Evolutionary conservation across 352 stramenopile species (phyloP).

Genomic region (Vaucheria bursata): DNA sequence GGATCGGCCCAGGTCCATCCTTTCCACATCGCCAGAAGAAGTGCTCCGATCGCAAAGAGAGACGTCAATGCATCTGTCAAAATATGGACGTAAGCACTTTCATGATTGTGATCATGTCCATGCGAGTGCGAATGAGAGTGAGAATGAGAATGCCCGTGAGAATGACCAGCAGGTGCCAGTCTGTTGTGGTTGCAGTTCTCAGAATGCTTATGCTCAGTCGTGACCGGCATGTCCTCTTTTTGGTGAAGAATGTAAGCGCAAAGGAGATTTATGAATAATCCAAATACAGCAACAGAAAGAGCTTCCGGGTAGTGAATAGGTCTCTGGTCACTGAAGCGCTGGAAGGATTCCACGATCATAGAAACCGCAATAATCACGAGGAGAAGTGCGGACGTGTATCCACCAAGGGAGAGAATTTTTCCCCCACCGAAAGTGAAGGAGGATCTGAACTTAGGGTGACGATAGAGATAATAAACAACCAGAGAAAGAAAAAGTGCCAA

Average conservation of each 20-base stretch:
- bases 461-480: neutral
- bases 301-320: neutral
- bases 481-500: neutral
- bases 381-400: neutral
- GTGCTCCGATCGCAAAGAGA: neutral
- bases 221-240: too few relatives aligned
- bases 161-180: neutral
- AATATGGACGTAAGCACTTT: neutral
- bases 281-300: neutral
- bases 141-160: too few relatives aligned
- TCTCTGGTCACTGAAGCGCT: neutral
- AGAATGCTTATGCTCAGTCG: neutral
- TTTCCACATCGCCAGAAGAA: neutral
- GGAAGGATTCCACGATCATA: neutral
- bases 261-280: neutral
- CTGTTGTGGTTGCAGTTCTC: neutral
- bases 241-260: neutral
- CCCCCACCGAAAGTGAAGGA: neutral
- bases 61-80: neutral
- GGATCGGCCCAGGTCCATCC: neutral
- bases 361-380: neutral
- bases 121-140: neutral
- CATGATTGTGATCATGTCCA: neutral
- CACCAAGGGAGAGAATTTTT: neutral
- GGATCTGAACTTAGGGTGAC: neutral